phyloP scores from a whole-genome alignment of 2,329 filamentous ascomycete genomes.

The Onygenales sp. region DNA sequence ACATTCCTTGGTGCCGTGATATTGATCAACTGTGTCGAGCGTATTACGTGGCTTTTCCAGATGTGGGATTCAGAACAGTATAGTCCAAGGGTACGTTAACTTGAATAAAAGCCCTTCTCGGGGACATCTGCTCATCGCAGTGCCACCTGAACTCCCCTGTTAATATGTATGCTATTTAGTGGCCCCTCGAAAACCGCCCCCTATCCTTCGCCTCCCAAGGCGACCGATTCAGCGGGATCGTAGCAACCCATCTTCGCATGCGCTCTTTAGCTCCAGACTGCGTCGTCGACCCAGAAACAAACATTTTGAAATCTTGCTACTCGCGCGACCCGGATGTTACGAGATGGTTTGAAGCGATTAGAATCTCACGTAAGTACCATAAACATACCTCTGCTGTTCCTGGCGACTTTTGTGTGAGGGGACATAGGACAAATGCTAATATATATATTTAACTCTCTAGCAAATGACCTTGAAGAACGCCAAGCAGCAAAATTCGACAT shows the following conservation, averaged over 20 bases:
- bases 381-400: not conserved
- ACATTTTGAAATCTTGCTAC: constrained; percentile 29
- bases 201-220: constrained; percentile 46
- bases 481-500: constrained; percentile 29
- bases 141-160: not conserved
- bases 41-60: constrained; percentile 50
- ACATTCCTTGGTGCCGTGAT: constrained; percentile 53
- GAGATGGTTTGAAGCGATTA: constrained; percentile 34
- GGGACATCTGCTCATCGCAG: not conserved
- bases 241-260: constrained; percentile 51
- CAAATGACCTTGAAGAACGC: constrained; percentile 29
- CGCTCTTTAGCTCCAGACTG: constrained; percentile 38
- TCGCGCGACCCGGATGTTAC: constrained; percentile 28
- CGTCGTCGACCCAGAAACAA: constrained; percentile 26
- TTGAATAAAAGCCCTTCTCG: not conserved
- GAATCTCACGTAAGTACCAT: constrained; percentile 28
- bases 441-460: constrained; percentile 14
- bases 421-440: not conserved
- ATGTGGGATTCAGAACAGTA: constrained; percentile 40
- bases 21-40: constrained; percentile 49
- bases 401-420: not conserved
- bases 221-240: constrained; percentile 48
- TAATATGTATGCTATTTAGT: constrained; percentile 21
- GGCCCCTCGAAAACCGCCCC: constrained; percentile 47
- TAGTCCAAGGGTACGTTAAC: constrained; percentile 22